A percentile compares a stretch with the other conserved stretches of the same genome.
Conservation (phyloP, 371 early-diverging fungal genomes). For the Funneliformis caledonium region DNA sequence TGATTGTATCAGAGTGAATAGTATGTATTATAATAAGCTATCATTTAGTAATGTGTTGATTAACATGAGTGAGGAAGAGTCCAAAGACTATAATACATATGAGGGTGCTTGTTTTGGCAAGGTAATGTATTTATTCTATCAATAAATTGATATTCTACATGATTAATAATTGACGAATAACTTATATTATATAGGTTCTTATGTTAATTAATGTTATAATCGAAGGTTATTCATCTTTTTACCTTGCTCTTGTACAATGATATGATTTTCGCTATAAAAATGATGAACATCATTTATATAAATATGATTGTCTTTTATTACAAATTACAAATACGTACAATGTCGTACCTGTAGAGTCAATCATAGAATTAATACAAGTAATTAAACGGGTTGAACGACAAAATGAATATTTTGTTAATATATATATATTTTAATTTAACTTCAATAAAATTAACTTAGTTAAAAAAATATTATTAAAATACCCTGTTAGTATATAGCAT, state of each 20-base stretch:
- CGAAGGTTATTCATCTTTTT: neutral
- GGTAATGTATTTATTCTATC: neutral
- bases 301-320: slow-evolving; percentile 3
- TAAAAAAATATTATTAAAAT: no score
- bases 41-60: slow-evolving; percentile 18
- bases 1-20: neutral
- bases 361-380: neutral
- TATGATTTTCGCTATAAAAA: slow-evolving; percentile 17
- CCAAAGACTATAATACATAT: neutral
- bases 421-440: neutral
- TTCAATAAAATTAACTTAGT: no score
- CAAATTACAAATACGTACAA: neutral
- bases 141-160: neutral
- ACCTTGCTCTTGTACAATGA: slow-evolving; percentile 3
- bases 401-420: slow-evolving; percentile 21
- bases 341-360: neutral
- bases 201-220: neutral
- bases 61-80: neutral
- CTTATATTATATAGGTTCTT: neutral
- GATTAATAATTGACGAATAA: neutral
- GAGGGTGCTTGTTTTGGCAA: slow-evolving; percentile 20
- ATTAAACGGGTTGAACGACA: neutral
- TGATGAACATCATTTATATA: neutral
- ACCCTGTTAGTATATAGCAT: no score
- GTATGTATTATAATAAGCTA: slow-evolving; percentile 4